Conservation (phyloP, 139 green algal species). For the Auxenochlorella pyrenoidosa region DNA sequence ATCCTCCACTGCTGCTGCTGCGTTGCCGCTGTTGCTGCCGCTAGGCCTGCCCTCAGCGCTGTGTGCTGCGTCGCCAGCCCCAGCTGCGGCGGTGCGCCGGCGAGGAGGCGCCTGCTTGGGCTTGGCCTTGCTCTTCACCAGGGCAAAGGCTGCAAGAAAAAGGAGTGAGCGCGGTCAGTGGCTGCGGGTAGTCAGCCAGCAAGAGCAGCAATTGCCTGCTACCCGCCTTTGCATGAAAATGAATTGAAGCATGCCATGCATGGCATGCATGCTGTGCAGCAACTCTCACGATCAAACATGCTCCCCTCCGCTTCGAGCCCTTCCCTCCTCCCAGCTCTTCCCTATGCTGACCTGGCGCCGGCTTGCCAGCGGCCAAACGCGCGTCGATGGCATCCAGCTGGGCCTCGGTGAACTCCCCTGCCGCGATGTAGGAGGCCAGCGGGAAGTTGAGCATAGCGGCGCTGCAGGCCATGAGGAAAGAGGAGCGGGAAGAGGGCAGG, state of each 20-base stretch:
- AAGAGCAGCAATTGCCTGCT: too few relatives aligned
- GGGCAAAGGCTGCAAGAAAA: neutral
- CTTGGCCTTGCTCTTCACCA: neutral
- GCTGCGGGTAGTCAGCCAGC: too few relatives aligned
- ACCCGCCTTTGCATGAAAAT: neutral
- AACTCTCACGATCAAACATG: neutral
- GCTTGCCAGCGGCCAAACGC: neutral
- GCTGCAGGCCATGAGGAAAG: neutral
- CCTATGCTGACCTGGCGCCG: neutral
- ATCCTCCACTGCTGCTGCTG: neutral
- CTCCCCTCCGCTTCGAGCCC: too few relatives aligned
- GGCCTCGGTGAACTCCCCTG: neutral
- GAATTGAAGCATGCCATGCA: neutral
- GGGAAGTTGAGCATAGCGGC: slow-evolving; percentile 21
- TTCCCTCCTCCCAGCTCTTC: neutral
- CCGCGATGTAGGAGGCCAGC: neutral
- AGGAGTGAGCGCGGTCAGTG: neutral
- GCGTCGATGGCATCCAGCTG: slow-evolving; percentile 19
- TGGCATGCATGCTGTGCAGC: neutral
- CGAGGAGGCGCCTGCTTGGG: neutral
- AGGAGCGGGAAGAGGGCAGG: neutral
- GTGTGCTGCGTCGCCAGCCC: neutral
- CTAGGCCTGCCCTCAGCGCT: neutral
- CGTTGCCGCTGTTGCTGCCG: neutral
- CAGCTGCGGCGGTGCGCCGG: neutral